Evolutionary conservation across 169 alveolate genomes (phyloP).

Genomic region (Plasmodium inui): DNA sequence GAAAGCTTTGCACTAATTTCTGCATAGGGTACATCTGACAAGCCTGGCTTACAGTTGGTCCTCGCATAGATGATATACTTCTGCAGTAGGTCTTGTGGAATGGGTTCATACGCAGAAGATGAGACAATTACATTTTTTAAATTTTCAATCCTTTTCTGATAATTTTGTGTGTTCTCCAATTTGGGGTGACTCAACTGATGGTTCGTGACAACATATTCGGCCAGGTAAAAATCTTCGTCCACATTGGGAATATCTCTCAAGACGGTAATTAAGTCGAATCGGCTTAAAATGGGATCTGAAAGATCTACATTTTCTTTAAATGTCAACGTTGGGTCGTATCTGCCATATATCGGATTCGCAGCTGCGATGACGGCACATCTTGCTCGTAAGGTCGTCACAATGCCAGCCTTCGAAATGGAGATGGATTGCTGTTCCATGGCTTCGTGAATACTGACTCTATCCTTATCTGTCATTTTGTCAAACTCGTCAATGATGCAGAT

Average conservation of each 20-base stretch:
- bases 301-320: slow-evolving; percentile 99
- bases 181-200: slow-evolving; percentile 96
- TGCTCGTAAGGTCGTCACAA: slow-evolving; percentile 97
- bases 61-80: slow-evolving; percentile 98
- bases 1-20: slow-evolving; percentile 84
- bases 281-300: slow-evolving; percentile 98
- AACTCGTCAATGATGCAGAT: slow-evolving; percentile 99
- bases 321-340: slow-evolving; percentile 96
- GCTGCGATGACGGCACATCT: slow-evolving; percentile 99
- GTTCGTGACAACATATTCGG: slow-evolving; percentile 97
- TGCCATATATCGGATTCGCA: slow-evolving; percentile 98
- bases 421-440: slow-evolving; percentile 99
- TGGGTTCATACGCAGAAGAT: slow-evolving; percentile 88
- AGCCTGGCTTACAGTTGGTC: slow-evolving; percentile 89
- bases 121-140: slow-evolving; percentile 82
- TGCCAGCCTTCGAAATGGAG: slow-evolving; percentile 99
- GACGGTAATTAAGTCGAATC: slow-evolving; percentile 99
- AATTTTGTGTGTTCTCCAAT: slow-evolving; percentile 84
- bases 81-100: slow-evolving; percentile 93
- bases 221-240: slow-evolving; percentile 94
- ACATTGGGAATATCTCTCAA: slow-evolving; percentile 97
- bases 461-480: slow-evolving; percentile 99
- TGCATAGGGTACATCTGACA: slow-evolving; percentile 83
- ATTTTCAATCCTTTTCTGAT: slow-evolving; percentile 82
- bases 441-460: slow-evolving; percentile 99